Base-by-base conservation (phyloP, 2,329 filamentous ascomycete species). In the Fonsecaea pugnacius region DNA sequence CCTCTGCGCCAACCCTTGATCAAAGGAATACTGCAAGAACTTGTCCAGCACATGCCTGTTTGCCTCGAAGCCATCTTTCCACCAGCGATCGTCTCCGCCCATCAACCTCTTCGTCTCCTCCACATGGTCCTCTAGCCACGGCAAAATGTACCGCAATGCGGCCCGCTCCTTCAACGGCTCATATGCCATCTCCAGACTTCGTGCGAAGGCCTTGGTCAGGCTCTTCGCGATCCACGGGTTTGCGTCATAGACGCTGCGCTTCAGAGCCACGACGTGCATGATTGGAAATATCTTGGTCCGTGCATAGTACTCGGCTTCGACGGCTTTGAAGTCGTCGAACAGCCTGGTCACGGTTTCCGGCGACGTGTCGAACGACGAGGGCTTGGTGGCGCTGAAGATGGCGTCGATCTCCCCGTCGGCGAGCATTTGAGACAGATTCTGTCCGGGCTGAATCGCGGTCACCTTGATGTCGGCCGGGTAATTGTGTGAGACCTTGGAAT, bases 401-500 rank as follows among this genome's bases (percentile, higher is more conserved):
- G 71, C 70, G 33, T 67, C 62, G 46, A 71, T 65, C 57, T 67
- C 65, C 14, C 67, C 69, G 38, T 67, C 58, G 1, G 61, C 69
- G 4, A 70, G 66, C 66, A 70, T 67, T 32, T 70, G 38, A 4
- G 66, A 67, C 2, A 70, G 54, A 40, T 63, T 66, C 38, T 70
- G 55, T 3, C 60, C 60, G 2, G 51, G 27, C 33, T 57, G 24
- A 52, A 62, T 62, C n/a, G 21, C 24, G 6, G 51, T 62, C 18
- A 62, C 53, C 10, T 56, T 24, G 38, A 62, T 48, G 21, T 69
- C 58, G 1, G 61, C 61, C 3, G 74, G 72, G 58, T 75, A 72
- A 7, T 73, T 73, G 62, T 77, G 71, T 5, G 70, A 59, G 3
- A 69, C 70, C 3, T 72, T 67, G 12, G 66, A 68, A 24, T 40